These are phyloP conservation scores for Sungouiozyma intestinalis DNA, from an alignment of 805 yeast species.

Conservation along the genomic window DNA sequence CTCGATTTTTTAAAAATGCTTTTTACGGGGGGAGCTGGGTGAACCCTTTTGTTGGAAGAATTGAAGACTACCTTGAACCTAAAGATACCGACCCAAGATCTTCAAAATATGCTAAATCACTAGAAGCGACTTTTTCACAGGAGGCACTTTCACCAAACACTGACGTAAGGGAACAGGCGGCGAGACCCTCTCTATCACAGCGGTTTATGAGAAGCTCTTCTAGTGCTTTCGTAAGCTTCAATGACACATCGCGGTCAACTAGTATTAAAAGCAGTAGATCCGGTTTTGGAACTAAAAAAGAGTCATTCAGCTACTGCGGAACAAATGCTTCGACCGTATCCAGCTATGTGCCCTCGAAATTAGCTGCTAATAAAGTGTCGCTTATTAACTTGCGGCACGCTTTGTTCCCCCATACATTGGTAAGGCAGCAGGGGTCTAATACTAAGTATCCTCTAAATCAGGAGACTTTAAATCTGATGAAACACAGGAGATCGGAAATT, in stretches of 20 bases:
- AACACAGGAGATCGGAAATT: conserved; percentile 8
- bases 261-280: not conserved
- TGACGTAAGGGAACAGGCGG: not conserved
- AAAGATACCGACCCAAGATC: not conserved
- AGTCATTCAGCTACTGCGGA: not conserved
- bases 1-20: conserved; percentile 55
- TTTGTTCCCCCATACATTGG: not conserved
- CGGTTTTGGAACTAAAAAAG: not conserved
- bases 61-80: not conserved
- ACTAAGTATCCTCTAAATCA: conserved; percentile 14
- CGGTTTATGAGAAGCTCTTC: not conserved
- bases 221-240: not conserved
- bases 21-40: conserved; percentile 76
- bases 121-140: not conserved
- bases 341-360: not conserved
- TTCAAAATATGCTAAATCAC: too few relatives aligned
- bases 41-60: conserved; percentile 41
- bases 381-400: not conserved
- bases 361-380: not conserved
- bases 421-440: not conserved
- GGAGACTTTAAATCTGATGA: conserved; percentile 15
- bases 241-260: not conserved
- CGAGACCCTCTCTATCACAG: not conserved
- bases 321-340: not conserved
- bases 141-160: not conserved